These are phyloP conservation scores for Arabis hirsuta DNA, from an alignment of 345 rosid species.

Conservation along the genomic window DNA sequence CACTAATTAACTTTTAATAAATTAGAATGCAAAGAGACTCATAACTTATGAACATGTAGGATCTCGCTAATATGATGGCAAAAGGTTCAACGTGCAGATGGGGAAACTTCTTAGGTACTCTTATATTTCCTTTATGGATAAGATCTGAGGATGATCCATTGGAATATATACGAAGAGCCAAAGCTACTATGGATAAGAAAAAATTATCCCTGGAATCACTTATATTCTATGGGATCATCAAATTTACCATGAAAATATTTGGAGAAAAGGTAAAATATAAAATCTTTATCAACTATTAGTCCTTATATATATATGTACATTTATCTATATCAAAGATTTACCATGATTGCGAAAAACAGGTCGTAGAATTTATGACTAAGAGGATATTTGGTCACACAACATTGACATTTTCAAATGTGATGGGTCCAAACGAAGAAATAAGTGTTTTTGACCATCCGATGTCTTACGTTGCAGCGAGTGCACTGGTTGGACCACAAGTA, in stretches of 20 bases:
- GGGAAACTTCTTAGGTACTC: conserved; percentile 57
- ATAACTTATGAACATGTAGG: conserved; percentile 29
- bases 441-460: conserved; percentile 56
- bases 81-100: conserved; percentile 48
- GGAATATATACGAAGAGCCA: conserved; percentile 52
- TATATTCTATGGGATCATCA: background rate
- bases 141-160: conserved; percentile 49
- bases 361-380: conserved; percentile 33
- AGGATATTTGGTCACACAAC: conserved; percentile 47
- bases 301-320: background rate
- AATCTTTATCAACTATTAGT: background rate
- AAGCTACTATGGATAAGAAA: conserved; percentile 49
- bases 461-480: conserved; percentile 57
- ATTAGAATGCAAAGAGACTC: background rate
- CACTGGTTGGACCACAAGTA: conserved; percentile 59
- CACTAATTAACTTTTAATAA: too few relatives aligned
- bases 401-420: conserved; percentile 54
- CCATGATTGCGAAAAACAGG: conserved; percentile 24
- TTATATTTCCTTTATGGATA: conserved; percentile 52
- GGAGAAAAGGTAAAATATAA: conserved; percentile 45
- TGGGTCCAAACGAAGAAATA: conserved; percentile 60
- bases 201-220: conserved; percentile 54
- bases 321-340: background rate
- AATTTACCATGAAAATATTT: conserved; percentile 33
- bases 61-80: conserved; percentile 54